These are phyloP conservation scores for Hansenula lynferdii DNA, from an alignment of 1,139 yeast species.

Conservation along the genomic window DNA sequence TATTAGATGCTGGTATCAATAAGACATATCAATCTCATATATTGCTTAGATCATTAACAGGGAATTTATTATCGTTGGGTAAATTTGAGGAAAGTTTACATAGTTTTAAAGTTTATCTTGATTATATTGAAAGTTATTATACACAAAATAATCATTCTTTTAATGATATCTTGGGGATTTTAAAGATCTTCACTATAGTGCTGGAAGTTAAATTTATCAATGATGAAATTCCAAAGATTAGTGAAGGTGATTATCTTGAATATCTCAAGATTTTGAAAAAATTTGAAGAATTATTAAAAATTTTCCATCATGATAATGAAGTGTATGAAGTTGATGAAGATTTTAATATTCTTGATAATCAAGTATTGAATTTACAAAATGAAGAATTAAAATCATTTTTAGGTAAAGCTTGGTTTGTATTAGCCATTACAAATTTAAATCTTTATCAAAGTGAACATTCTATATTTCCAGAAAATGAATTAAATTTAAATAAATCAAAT, in stretches of 20 bases:
- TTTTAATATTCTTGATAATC: neutral
- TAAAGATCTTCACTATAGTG: conserved; percentile 8
- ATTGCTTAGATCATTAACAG: conserved; percentile 28
- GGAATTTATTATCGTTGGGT: conserved; percentile 18
- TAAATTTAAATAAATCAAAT: conserved; percentile 4
- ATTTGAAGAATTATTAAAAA: conserved; percentile 8
- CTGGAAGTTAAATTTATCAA: neutral
- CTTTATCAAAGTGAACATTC: conserved; percentile 8
- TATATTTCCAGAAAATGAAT: conserved; percentile 5
- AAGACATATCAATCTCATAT: conserved; percentile 44
- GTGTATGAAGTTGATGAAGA: neutral
- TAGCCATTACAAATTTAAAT: conserved; percentile 11
- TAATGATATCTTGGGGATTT: conserved; percentile 26
- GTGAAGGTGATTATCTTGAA: conserved; percentile 21
- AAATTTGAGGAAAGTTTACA: conserved; percentile 30
- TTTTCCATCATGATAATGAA: conserved; percentile 11
- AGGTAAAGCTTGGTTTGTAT: conserved; percentile 11
- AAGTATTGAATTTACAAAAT: conserved; percentile 1
- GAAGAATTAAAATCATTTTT: conserved; percentile 1
- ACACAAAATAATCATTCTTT: conserved; percentile 28
- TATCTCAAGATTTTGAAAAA: conserved; percentile 15
- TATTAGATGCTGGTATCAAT: conserved; percentile 32
- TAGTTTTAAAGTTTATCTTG: conserved; percentile 37
- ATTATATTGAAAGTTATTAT: conserved; percentile 33
- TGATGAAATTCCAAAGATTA: conserved; percentile 1